Conservation (phyloP, 2,329 filamentous ascomycete species). For the Botrytis cinerea region DNA sequence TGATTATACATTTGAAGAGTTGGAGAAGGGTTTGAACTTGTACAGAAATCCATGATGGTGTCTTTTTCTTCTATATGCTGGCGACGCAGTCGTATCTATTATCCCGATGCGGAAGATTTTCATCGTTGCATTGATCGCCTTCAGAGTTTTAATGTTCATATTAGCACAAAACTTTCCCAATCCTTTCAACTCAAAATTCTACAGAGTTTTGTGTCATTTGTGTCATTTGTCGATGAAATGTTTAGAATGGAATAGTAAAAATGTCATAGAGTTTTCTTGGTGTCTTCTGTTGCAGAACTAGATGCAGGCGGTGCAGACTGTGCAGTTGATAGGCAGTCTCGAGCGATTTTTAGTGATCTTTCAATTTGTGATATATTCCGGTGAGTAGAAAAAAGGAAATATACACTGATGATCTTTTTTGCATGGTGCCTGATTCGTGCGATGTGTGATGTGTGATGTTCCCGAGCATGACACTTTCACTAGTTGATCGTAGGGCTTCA, state of each 20-base stretch:
- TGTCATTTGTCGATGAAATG: slow-evolving; percentile 1
- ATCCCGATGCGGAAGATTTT: neutral
- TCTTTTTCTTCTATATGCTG: neutral
- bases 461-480: neutral
- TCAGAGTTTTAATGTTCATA: neutral
- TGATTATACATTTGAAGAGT: neutral
- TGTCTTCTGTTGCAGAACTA: slow-evolving; percentile 8
- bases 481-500: neutral
- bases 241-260: neutral
- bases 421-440: slow-evolving; percentile 9
- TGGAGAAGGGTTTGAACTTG: neutral
- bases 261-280: slow-evolving; percentile 7
- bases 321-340: neutral
- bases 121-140: neutral
- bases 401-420: neutral
- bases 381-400: neutral
- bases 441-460: neutral
- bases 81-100: neutral
- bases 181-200: neutral
- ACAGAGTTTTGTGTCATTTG: neutral
- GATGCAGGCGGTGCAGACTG: neutral
- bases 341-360: neutral
- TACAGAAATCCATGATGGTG: neutral
- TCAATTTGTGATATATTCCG: neutral
- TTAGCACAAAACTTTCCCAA: neutral